phyloP scores from a whole-genome alignment of 345 rosid genomes.

The Excoecaria agallocha region DNA sequence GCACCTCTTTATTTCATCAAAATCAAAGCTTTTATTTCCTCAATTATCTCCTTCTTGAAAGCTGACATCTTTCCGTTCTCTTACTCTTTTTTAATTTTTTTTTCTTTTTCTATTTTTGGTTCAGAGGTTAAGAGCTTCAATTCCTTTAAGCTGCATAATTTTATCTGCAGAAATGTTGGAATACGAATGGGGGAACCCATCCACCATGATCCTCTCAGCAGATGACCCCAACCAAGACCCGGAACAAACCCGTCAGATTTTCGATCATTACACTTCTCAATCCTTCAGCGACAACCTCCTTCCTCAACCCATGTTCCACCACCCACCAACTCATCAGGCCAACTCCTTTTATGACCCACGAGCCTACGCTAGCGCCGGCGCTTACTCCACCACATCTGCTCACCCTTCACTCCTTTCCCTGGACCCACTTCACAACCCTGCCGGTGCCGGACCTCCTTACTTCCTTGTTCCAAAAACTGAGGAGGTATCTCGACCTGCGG shows the following conservation, averaged over 20 bases:
- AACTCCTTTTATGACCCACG: constrained; percentile 48
- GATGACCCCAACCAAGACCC: constrained; percentile 38
- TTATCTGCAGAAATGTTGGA: constrained; percentile 52
- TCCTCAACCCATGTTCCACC: constrained; percentile 21
- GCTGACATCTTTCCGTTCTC: constrained; percentile 28
- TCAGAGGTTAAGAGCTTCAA: constrained; percentile 5
- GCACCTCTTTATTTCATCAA: neutral
- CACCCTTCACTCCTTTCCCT: constrained; percentile 45
- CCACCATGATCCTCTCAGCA: constrained; percentile 44
- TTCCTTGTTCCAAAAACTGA: constrained; percentile 71
- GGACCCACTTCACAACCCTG: constrained; percentile 29
- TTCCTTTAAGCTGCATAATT: neutral
- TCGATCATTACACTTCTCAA: constrained; percentile 39
- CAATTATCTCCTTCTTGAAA: constrained; percentile 19
- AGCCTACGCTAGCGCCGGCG: constrained; percentile 28
- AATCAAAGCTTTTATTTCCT: constrained; percentile 10
- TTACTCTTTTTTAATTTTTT: neutral
- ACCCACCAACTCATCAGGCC: constrained; percentile 36
- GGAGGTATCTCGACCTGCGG: constrained; percentile 47
- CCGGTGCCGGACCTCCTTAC: constrained; percentile 28
- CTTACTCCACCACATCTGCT: constrained; percentile 31
- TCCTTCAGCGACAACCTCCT: constrained; percentile 33
- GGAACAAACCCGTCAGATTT: constrained; percentile 56
- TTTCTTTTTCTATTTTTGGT: neutral
- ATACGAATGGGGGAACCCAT: constrained; percentile 82